Percentiles rank a stretch among this genome's conserved stretches.
Evolutionary conservation across 352 stramenopile genomes (phyloP).

Genomic region (Phytophthora fragariae): DNA sequence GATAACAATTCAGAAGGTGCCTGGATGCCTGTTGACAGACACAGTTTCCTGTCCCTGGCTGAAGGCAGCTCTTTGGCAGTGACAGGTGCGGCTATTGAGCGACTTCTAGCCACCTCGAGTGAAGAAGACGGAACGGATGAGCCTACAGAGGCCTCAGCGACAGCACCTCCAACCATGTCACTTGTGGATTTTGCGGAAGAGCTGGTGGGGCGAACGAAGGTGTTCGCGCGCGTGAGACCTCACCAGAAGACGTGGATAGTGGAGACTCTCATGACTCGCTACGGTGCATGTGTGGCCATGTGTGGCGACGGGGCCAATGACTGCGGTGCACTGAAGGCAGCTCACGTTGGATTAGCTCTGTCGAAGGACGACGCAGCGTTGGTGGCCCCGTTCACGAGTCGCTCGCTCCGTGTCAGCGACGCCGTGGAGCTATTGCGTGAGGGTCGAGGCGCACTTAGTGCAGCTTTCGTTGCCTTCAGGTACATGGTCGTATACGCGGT

Average conservation of each 20-base stretch:
- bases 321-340: slow-evolving; percentile 90
- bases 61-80: slow-evolving; percentile 74
- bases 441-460: slow-evolving; percentile 90
- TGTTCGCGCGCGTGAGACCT: slow-evolving; percentile 77
- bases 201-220: slow-evolving; percentile 62
- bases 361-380: slow-evolving; percentile 90
- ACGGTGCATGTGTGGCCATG: slow-evolving; percentile 71
- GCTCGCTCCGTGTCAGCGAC: slow-evolving; percentile 83
- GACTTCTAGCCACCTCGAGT: slow-evolving; percentile 39
- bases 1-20: slow-evolving; percentile 23
- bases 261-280: slow-evolving; percentile 62
- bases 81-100: slow-evolving; percentile 67
- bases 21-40: slow-evolving; percentile 53
- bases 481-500: slow-evolving; percentile 95
- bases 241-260: slow-evolving; percentile 88
- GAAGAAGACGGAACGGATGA: slow-evolving; percentile 24
- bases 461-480: slow-evolving; percentile 90
- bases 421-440: slow-evolving; percentile 89
- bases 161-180: slow-evolving; percentile 15
- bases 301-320: slow-evolving; percentile 87
- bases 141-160: background rate
- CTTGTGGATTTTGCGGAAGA: slow-evolving; percentile 57
- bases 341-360: slow-evolving; percentile 91
- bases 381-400: slow-evolving; percentile 92
- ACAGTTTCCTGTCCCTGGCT: slow-evolving; percentile 57